A percentile compares a stretch with the other conserved stretches of the same genome.
Evolutionary conservation across 225 moss, liverwort and hornwort species (phyloP).

Genomic region (Neckera pumila): DNA sequence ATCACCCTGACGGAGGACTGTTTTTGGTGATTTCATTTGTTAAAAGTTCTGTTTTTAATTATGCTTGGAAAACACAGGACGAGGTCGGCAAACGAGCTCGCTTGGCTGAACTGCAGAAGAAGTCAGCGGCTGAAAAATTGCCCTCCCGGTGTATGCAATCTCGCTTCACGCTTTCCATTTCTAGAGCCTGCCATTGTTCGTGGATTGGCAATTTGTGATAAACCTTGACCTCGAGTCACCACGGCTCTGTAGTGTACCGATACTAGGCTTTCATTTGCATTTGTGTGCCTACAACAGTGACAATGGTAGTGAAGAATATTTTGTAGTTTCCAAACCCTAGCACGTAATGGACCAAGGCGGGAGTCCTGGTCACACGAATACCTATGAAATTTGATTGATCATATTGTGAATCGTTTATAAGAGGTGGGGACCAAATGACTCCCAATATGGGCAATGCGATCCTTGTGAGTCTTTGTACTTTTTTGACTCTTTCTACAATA

Average conservation of each 20-base stretch:
- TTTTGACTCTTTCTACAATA: not conserved
- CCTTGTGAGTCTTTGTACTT: not conserved
- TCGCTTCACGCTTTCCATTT: not conserved
- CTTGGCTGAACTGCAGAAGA: not conserved
- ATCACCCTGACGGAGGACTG: no score
- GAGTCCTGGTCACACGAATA: no score
- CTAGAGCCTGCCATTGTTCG: not conserved
- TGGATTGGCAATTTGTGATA: not conserved
- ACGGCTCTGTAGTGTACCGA: not conserved
- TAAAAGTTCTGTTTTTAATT: not conserved
- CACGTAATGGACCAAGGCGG: not conserved
- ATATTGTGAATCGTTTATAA: no score
- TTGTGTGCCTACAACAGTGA: not conserved
- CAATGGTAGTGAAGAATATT: not conserved
- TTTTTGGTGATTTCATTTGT: no score
- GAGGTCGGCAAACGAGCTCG: slow-evolving; percentile 4
- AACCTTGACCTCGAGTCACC: not conserved
- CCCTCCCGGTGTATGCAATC: not conserved
- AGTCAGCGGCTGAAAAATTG: not conserved
- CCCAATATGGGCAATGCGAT: not conserved
- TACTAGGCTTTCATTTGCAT: not conserved
- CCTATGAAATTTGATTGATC: not conserved
- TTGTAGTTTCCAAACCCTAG: not conserved
- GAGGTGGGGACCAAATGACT: no score
- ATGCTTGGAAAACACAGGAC: not conserved